Percentiles rank a stretch among this genome's conserved stretches.
Conservation (phyloP, 148 eudicot species). For the Polygonum maritimum region DNA sequence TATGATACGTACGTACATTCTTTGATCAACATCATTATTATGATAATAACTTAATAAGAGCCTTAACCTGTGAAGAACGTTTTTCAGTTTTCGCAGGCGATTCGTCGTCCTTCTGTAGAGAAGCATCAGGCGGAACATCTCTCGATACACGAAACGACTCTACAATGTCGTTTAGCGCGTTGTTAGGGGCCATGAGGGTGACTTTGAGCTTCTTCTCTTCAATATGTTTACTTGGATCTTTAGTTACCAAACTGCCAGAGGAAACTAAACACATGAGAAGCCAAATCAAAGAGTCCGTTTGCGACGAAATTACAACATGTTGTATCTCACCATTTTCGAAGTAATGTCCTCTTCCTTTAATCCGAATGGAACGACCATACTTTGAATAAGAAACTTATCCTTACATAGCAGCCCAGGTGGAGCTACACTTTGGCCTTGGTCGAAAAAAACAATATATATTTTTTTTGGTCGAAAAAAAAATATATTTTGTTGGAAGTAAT, state of each 20-base stretch:
- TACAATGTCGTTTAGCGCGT: slow-evolving; percentile 9
- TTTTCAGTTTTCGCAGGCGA: slow-evolving; percentile 25
- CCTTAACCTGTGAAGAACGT: slow-evolving; percentile 32
- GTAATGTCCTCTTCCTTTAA: slow-evolving; percentile 62
- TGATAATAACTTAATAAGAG: neutral
- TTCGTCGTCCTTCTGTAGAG: slow-evolving; percentile 22
- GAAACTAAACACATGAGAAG: slow-evolving; percentile 10
- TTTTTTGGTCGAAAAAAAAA: too few relatives aligned
- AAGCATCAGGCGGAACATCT: slow-evolving; percentile 23
- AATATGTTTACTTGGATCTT: slow-evolving; percentile 40
- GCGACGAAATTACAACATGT: neutral
- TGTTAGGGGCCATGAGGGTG: slow-evolving; percentile 35
- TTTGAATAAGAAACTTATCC: slow-evolving; percentile 87
- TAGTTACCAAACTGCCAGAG: slow-evolving; percentile 47
- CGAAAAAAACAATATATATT: too few relatives aligned
- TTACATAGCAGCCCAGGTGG: slow-evolving; percentile 75
- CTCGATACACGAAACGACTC: slow-evolving; percentile 39
- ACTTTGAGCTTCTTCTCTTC: slow-evolving; percentile 83
- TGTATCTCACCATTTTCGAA: slow-evolving; percentile 47
- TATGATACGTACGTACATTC: too few relatives aligned
- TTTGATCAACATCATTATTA: too few relatives aligned
- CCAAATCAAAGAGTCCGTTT: neutral
- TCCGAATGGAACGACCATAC: slow-evolving; percentile 64
- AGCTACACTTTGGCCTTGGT: slow-evolving; percentile 52
- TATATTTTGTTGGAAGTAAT: too few relatives aligned